Conservation (phyloP, 192 early-diverging fungal species). For the Coemansia sp. region DNA sequence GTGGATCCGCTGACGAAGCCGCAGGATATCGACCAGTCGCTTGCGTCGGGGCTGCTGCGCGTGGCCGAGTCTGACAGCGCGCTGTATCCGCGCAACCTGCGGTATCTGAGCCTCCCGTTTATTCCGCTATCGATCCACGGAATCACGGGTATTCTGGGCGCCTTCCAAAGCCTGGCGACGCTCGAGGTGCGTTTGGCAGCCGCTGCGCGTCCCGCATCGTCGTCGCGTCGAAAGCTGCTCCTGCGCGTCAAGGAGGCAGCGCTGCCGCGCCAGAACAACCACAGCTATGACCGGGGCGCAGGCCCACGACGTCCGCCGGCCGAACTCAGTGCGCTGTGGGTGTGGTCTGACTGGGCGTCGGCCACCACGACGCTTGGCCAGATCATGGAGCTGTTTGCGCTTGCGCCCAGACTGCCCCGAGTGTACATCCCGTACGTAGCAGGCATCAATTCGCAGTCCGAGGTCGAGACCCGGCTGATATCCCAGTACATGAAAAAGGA, state of each 20-base stretch:
- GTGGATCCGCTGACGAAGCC: slow-evolving; percentile 48
- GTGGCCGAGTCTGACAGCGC: slow-evolving; percentile 18
- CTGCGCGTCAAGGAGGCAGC: slow-evolving; percentile 39
- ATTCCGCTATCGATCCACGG: slow-evolving; percentile 47
- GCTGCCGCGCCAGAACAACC: slow-evolving; percentile 28
- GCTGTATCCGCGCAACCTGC: slow-evolving; percentile 42
- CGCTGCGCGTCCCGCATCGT: slow-evolving; percentile 26
- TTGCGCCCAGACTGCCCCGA: slow-evolving; percentile 29
- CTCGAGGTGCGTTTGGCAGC: slow-evolving; percentile 51
- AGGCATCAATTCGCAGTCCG: slow-evolving; percentile 38
- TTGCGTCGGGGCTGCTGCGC: slow-evolving; percentile 38
- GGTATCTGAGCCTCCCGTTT: slow-evolving; percentile 54
- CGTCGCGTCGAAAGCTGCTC: slow-evolving; percentile 47
- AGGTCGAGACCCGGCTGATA: slow-evolving; percentile 50
- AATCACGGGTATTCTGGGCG: slow-evolving; percentile 39
- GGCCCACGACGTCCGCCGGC: slow-evolving; percentile 20
- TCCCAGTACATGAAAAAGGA: slow-evolving; percentile 51
- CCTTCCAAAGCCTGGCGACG: slow-evolving; percentile 41
- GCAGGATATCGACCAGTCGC: slow-evolving; percentile 49
- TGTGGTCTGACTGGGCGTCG: slow-evolving; percentile 54
- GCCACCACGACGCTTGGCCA: slow-evolving; percentile 44
- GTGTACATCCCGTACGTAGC: slow-evolving; percentile 49
- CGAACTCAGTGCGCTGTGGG: slow-evolving; percentile 46
- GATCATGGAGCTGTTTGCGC: slow-evolving; percentile 46
- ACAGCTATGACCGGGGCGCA: slow-evolving; percentile 6